Evolutionary conservation across 2,329 filamentous ascomycete species (phyloP).

Genomic region (Sporothrix dimorphospora): DNA sequence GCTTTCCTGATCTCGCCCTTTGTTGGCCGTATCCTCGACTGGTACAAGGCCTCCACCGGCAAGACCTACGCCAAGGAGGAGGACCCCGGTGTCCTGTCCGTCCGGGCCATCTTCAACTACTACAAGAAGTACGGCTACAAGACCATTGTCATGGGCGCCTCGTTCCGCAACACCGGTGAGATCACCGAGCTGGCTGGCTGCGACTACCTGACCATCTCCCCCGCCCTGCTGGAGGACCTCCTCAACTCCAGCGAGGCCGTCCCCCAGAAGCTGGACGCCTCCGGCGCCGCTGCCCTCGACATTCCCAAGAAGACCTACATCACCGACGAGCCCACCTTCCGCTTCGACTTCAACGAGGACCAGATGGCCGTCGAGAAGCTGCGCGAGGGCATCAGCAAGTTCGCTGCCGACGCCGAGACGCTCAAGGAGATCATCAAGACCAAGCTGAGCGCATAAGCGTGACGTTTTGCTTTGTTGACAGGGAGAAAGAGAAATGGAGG

Average conservation of each 20-base stretch:
- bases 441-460: constrained; percentile 63
- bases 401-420: constrained; percentile 91
- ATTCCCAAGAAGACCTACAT: constrained; percentile 91
- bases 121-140: constrained; percentile 99
- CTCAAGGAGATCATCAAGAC: constrained; percentile 89
- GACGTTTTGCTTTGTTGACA: background rate
- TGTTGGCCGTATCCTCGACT: constrained; percentile 98
- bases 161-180: constrained; percentile 94
- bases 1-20: constrained; percentile 99
- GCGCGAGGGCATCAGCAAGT: constrained; percentile 98
- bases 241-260: constrained; percentile 80
- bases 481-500: background rate
- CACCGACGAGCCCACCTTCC: constrained; percentile 85
- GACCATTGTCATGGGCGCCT: constrained; percentile 99
- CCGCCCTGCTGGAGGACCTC: constrained; percentile 91
- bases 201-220: constrained; percentile 98
- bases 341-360: constrained; percentile 99
- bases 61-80: constrained; percentile 88
- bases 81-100: constrained; percentile 94
- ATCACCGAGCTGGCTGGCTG: constrained; percentile 98
- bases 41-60: constrained; percentile 96
- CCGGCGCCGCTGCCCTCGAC: constrained; percentile 66
- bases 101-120: constrained; percentile 98
- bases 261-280: constrained; percentile 88
- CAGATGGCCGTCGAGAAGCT: constrained; percentile 99